phyloP scores from a whole-genome alignment of 73 alveolate genomes.

The Paramecium pentaurelia region DNA sequence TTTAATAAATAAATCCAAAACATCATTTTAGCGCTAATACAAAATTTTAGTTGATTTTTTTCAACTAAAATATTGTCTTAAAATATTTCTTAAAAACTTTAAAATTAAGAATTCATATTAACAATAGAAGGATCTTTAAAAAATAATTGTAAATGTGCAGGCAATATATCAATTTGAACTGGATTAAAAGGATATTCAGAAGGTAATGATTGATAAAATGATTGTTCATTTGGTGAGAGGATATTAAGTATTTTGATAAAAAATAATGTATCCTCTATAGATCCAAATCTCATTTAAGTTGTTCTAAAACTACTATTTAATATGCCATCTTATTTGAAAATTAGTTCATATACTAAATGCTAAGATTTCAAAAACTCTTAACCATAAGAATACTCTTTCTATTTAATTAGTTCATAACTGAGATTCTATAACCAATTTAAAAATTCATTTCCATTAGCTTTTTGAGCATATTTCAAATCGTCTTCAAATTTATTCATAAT shows the following conservation, averaged over 20 bases:
- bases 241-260: not conserved
- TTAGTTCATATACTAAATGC: not conserved
- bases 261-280: not conserved
- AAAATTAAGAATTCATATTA: not conserved
- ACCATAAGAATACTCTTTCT: not conserved
- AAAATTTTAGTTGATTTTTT: not conserved
- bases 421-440: not conserved
- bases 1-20: conserved; percentile 24
- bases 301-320: not conserved
- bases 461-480: not conserved
- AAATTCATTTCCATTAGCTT: not conserved
- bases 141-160: not conserved
- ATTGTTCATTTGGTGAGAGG: not conserved
- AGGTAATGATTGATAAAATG: not conserved
- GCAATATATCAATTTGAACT: not conserved
- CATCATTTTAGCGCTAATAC: conserved; percentile 10
- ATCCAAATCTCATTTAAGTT: not conserved
- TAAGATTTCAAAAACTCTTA: not conserved
- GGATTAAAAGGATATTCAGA: not conserved
- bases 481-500: conserved; percentile 17
- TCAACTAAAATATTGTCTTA: not conserved
- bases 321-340: not conserved
- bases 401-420: not conserved
- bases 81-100: not conserved
- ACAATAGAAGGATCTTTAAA: not conserved